Evolutionary conservation across 805 yeast species (phyloP), one percentile per base, ranked within the genome.

Genomic region (Candida vaughaniae): DNA sequence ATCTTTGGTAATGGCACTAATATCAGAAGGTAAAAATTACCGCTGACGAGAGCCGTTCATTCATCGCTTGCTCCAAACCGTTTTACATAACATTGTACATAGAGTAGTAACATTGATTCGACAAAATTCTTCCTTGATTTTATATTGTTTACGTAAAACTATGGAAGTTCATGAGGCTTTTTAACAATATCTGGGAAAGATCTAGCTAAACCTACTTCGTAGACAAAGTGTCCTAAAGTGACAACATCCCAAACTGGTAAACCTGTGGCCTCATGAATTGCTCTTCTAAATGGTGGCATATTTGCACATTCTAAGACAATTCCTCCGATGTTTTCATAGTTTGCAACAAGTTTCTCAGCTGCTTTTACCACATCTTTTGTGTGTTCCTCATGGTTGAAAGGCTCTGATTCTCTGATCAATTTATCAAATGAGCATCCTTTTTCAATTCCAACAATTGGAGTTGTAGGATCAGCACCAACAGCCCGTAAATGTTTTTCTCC

Each of bases 281-380:
- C 58, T 29, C 46, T 48, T 10, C 62, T 46, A 31, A 42, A 52
- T n/a, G 64, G 65, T 14, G 62, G 63, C 62, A 62, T 60, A 33
- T 60, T 61, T 6, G 64, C 56, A 36, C 67, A 59, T 38, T 59
- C 66, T 36, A 60, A 47, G 7, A 60, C 61, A 36, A 60, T 46
- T 0, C 55, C 64, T 9, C 56, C 54, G 23, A 59, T 47, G 5
- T 37, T 30, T 7, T 16, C 33, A 18, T 42, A 15, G 12, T 27
- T 28, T 3, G 5, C 7, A 3, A 36, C 14, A n/a, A 36, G 20
- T 26, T 31, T 36, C 6, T 33, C 39, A n/a, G 26, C 42, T 6
- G 40, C 39, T 2, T 34, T 36, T 1, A 62, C 6, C 6, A 56
- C 38, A 3, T 41, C 43, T 14, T 41, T 29, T 1, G 60, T 55